phyloP scores from a whole-genome alignment of 1,284 basidiomycete species.

The Hypsizygus ulmarius region DNA sequence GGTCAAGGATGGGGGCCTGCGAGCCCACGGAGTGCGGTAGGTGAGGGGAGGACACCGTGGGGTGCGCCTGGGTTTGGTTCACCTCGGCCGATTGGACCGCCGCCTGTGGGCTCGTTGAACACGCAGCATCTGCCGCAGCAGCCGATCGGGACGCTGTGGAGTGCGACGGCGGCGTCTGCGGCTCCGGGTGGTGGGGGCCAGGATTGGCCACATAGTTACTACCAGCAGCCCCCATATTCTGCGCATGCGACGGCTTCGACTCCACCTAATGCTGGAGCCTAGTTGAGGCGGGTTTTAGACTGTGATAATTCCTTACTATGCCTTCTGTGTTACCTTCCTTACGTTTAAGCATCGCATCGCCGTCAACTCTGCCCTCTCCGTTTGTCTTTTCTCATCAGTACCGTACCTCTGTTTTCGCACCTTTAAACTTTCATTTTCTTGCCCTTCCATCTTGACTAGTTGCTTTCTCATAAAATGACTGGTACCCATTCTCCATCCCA shows the following conservation, averaged over 20 bases:
- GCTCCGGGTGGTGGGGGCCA: constrained; percentile 18
- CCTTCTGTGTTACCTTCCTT: too few species aligned
- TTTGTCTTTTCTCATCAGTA: too few species aligned
- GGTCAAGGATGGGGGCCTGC: constrained; percentile 18
- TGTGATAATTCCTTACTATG: too few species aligned
- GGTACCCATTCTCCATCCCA: neutral
- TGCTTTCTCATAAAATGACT: constrained; percentile 1
- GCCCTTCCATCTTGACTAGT: neutral
- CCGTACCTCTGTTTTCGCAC: too few species aligned
- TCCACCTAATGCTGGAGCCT: constrained; percentile 47
- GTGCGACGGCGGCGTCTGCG: constrained; percentile 5
- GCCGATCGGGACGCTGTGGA: constrained; percentile 18
- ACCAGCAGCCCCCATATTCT: constrained; percentile 36
- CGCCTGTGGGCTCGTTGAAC: constrained; percentile 17
- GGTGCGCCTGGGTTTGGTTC: constrained; percentile 19
- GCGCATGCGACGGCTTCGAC: constrained; percentile 40
- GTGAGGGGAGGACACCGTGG: constrained; percentile 17
- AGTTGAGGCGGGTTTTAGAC: neutral
- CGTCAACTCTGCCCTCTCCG: too few species aligned
- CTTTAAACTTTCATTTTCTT: too few species aligned
- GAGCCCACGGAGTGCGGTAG: constrained; percentile 19
- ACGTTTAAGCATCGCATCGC: too few species aligned
- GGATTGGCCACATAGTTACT: constrained; percentile 50
- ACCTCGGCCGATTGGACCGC: constrained; percentile 18
- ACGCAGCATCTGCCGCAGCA: constrained; percentile 17